Percentiles rank a stretch among this genome's conserved stretches.
Conservation (phyloP, 2,329 filamentous ascomycete genomes). For the Fusarium armeniacum region DNA sequence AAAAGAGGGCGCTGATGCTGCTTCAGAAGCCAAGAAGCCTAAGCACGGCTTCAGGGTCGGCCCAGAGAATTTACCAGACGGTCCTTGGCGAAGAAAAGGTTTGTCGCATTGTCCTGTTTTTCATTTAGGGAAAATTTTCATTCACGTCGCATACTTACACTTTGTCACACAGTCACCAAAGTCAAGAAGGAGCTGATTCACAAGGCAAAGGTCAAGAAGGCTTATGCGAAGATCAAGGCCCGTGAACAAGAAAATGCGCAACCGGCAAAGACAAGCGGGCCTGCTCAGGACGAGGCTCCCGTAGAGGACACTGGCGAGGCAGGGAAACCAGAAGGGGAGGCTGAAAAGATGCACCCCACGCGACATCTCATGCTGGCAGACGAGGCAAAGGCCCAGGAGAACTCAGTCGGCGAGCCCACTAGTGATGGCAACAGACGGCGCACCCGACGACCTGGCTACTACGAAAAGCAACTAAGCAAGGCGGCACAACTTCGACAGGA, state of each 20-base stretch:
- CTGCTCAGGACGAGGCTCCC: conserved; percentile 32
- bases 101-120: conserved; percentile 33
- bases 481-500: conserved; percentile 60
- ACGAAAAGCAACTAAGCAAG: conserved; percentile 72
- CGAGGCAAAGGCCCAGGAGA: conserved; percentile 55
- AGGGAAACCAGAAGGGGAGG: conserved; percentile 36
- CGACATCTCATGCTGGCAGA: conserved; percentile 59
- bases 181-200: conserved; percentile 91
- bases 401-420: conserved; percentile 37
- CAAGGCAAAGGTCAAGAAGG: conserved; percentile 93
- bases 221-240: conserved; percentile 87
- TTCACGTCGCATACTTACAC: conserved; percentile 38
- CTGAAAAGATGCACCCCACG: conserved; percentile 55
- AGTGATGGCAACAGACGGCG: conserved; percentile 55
- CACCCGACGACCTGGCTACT: conserved; percentile 67
- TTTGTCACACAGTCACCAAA: conserved; percentile 76
- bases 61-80: conserved; percentile 91
- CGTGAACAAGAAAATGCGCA: conserved; percentile 53
- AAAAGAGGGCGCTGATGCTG: conserved; percentile 50
- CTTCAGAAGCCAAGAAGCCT: conserved; percentile 63
- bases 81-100: conserved; percentile 85
- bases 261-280: conserved; percentile 33
- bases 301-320: conserved; percentile 33
- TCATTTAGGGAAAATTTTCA: conserved; percentile 36
- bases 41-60: conserved; percentile 86